phyloP scores from a whole-genome alignment of 2,329 filamentous ascomycete genomes.

The Botryosphaeria dothidea region DNA sequence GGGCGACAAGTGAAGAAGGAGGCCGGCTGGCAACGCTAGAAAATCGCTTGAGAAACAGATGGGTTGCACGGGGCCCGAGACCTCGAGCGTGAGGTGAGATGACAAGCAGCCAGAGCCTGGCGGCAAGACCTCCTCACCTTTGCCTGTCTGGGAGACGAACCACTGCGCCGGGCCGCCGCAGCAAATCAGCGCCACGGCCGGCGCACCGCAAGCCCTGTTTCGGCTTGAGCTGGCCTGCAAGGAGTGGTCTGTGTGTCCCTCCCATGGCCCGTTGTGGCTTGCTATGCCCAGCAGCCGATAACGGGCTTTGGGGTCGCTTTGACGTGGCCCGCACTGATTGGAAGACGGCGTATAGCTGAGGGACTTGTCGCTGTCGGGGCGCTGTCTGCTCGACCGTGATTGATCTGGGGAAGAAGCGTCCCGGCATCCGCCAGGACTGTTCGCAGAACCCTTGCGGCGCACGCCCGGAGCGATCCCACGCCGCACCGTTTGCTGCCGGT shows the following conservation, averaged over 20 bases:
- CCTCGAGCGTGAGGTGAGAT: constrained; percentile 19
- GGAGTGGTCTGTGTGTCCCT: constrained; percentile 15
- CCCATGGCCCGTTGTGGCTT: constrained; percentile 17
- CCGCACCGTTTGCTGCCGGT: constrained; percentile 12
- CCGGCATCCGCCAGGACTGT: not conserved
- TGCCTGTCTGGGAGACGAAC: constrained; percentile 8
- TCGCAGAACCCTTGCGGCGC: not conserved
- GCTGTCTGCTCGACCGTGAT: not conserved
- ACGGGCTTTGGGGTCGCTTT: constrained; percentile 15
- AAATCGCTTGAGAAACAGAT: constrained; percentile 19
- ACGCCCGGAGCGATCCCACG: not conserved
- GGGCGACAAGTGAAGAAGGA: constrained; percentile 18
- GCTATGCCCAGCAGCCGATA: constrained; percentile 19
- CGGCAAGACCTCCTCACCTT: constrained; percentile 16
- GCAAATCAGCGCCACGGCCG: not conserved
- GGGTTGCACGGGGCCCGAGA: constrained; percentile 17
- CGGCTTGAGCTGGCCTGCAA: constrained; percentile 17
- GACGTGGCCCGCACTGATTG: constrained; percentile 20
- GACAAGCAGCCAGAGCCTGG: constrained; percentile 17
- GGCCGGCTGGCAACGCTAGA: constrained; percentile 17
- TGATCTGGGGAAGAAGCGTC: not conserved
- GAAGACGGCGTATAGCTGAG: constrained; percentile 13
- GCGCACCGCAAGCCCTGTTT: constrained; percentile 9
- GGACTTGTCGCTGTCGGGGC: not conserved
- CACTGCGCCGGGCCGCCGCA: not conserved